Conservation (phyloP, 345 rosid genomes). For the Murraya paniculata region DNA sequence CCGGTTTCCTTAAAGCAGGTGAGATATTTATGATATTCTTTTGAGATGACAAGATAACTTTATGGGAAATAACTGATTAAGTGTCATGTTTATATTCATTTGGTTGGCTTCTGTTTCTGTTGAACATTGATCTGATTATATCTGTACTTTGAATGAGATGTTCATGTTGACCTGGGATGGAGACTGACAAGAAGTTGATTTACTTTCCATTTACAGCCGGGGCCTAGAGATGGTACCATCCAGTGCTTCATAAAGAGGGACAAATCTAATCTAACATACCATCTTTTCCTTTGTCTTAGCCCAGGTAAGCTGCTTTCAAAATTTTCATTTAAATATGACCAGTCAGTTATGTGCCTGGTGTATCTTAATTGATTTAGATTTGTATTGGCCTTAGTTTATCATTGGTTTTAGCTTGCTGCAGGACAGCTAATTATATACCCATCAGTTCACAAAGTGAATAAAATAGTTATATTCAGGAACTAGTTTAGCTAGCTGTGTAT, state of each 20-base stretch:
- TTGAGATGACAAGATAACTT: conserved; percentile 1
- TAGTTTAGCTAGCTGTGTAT: neutral
- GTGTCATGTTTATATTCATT: neutral
- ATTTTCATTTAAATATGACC: neutral
- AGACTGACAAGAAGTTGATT: conserved; percentile 14
- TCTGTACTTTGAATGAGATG: conserved; percentile 8
- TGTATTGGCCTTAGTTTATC: neutral
- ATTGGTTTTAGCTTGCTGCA: neutral
- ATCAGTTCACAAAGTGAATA: neutral
- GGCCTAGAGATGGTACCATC: conserved; percentile 72
- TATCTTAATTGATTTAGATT: neutral
- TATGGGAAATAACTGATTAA: neutral
- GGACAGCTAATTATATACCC: neutral
- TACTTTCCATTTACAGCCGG: conserved; percentile 58
- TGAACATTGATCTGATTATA: neutral
- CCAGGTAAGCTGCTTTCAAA: conserved; percentile 50
- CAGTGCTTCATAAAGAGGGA: conserved; percentile 96
- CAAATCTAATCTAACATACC: conserved; percentile 84
- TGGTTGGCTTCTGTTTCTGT: conserved; percentile 7
- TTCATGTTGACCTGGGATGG: neutral
- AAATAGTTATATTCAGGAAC: neutral
- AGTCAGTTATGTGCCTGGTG: neutral
- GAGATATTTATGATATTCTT: conserved; percentile 3
- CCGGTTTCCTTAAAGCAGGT: conserved; percentile 95
- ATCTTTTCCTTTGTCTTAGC: conserved; percentile 87